Percentiles rank a stretch among this genome's conserved stretches.
Evolutionary conservation across 345 rosid species (phyloP).

Genomic region (Brassica carinata): DNA sequence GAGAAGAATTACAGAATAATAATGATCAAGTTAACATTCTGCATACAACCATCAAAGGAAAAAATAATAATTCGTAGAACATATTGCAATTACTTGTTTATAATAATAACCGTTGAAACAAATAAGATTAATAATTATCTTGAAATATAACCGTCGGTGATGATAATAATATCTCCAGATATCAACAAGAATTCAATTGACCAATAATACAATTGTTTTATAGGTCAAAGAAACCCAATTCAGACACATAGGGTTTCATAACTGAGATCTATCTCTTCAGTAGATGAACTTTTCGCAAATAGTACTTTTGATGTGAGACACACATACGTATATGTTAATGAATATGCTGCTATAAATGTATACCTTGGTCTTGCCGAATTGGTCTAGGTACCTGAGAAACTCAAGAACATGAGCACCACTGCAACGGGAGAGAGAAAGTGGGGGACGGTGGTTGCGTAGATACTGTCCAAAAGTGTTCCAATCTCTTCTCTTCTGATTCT

Average conservation of each 20-base stretch:
- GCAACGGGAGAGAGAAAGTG: constrained; percentile 81
- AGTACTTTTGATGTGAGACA: neutral
- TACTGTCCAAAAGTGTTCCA: constrained; percentile 98
- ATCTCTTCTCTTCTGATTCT: constrained; percentile 94
- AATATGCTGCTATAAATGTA: neutral
- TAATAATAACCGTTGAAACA: neutral
- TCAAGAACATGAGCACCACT: constrained; percentile 97
- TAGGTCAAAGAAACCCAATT: constrained; percentile 12
- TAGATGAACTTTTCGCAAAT: neutral
- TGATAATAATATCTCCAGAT: neutral
- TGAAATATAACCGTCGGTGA: constrained; percentile 7
- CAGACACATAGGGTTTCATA: neutral
- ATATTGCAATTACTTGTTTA: neutral
- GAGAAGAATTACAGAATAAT: neutral
- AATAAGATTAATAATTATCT: neutral
- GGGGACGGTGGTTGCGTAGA: constrained; percentile 93
- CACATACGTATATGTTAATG: neutral
- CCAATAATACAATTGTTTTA: neutral
- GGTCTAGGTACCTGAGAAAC: constrained; percentile 90
- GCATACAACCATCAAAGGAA: neutral
- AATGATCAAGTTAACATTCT: neutral
- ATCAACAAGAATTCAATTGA: neutral
- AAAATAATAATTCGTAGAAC: neutral
- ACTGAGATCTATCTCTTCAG: constrained; percentile 11
- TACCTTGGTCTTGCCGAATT: constrained; percentile 87